Conservation (phyloP, 2,329 filamentous ascomycete genomes). For the Colletotrichum coccodes region DNA sequence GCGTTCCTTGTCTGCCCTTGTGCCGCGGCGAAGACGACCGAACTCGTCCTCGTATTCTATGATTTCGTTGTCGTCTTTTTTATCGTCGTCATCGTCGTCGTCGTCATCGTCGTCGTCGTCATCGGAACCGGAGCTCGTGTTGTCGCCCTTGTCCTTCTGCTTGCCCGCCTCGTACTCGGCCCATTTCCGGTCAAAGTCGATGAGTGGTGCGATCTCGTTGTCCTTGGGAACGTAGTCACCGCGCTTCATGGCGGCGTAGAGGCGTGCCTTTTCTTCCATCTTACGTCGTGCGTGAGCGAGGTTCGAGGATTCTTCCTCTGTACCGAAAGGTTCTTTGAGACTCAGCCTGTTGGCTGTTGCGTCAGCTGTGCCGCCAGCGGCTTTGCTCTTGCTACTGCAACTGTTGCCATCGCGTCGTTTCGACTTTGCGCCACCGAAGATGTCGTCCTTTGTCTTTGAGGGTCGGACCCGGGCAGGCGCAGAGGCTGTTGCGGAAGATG, state of each 20-base stretch:
- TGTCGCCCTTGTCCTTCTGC: constrained; percentile 51
- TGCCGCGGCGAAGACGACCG: constrained; percentile 81
- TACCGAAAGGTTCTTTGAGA: constrained; percentile 63
- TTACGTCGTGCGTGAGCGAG: constrained; percentile 78
- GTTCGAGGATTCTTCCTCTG: constrained; percentile 73
- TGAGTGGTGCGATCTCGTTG: constrained; percentile 73
- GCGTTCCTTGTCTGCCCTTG: constrained; percentile 72
- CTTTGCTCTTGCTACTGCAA: constrained; percentile 59
- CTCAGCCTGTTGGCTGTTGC: constrained; percentile 53
- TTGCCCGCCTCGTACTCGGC: constrained; percentile 71
- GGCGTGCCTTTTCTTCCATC: constrained; percentile 89
- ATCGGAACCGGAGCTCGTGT: constrained; percentile 57
- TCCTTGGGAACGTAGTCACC: constrained; percentile 82
- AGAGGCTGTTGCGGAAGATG: constrained; percentile 53
- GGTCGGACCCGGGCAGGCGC: constrained; percentile 61
- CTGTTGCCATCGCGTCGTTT: constrained; percentile 65
- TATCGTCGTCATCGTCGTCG: constrained; percentile 48
- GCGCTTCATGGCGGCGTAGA: constrained; percentile 90
- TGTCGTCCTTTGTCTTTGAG: constrained; percentile 70
- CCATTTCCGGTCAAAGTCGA: constrained; percentile 98
- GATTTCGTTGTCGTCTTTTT: constrained; percentile 64
- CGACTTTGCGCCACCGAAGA: constrained; percentile 65
- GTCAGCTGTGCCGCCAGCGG: constrained; percentile 54
- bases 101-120: constrained; percentile 52
- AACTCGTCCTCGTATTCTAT: constrained; percentile 94